These are phyloP conservation scores for Neurospora africana DNA, from an alignment of 495 filamentous ascomycete genomes.

Conservation along the genomic window DNA sequence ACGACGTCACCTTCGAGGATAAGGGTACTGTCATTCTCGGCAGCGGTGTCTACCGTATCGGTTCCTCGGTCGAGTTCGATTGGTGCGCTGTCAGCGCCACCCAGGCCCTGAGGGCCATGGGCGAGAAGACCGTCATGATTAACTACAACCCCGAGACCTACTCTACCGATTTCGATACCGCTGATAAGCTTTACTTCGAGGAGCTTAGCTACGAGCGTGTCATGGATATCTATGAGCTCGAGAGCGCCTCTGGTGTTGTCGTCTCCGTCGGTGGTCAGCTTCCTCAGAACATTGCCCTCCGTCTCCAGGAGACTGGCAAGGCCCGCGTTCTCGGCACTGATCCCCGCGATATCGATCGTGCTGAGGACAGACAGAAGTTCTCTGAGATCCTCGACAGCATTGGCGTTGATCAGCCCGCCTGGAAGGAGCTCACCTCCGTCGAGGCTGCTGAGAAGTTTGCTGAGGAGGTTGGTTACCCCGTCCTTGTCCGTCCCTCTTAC, in stretches of 20 bases:
- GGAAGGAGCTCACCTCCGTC: constrained; percentile 93
- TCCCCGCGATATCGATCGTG: constrained; percentile 89
- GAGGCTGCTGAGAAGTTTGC: constrained; percentile 81
- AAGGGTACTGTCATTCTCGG: constrained; percentile 84
- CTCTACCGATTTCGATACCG: constrained; percentile 81
- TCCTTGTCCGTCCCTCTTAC: constrained; percentile 91
- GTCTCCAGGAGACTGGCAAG: constrained; percentile 80
- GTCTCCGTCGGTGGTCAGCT: constrained; percentile 94
- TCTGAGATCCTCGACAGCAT: constrained; percentile 94
- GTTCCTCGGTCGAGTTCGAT: constrained; percentile 96
- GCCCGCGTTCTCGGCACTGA: constrained; percentile 87
- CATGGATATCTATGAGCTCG: constrained; percentile 97
- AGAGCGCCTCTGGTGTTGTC: constrained; percentile 77
- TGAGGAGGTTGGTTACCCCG: constrained; percentile 80
- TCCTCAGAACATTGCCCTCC: constrained; percentile 92
- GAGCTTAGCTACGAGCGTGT: constrained; percentile 95
- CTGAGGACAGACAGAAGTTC: constrained; percentile 96
- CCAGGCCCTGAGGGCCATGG: constrained; percentile 72
- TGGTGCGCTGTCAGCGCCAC: constrained; percentile 97
- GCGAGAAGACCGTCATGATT: constrained; percentile 98
- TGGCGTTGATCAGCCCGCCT: constrained; percentile 87
- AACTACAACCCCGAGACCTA: constrained; percentile 92
- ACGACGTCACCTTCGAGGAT: constrained; percentile 93
- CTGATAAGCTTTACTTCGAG: constrained; percentile 95
- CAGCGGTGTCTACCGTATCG: constrained; percentile 92